phyloP scores from a whole-genome alignment of 108 stramenopile genomes.

The Fragilariopsis cylindrus region DNA sequence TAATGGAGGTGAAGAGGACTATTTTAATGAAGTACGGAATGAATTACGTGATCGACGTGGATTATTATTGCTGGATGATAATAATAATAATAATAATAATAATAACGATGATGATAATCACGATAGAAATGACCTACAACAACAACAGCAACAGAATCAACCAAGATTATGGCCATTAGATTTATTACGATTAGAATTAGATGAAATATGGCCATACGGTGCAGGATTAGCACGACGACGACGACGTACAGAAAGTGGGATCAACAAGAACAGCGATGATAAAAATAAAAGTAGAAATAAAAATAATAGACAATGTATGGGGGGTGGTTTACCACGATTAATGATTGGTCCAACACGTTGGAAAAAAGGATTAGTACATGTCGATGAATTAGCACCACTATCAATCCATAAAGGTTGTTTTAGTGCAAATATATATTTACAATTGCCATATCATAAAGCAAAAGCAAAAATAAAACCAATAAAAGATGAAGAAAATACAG shows the following conservation, averaged over 20 bases:
- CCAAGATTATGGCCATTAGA: slow-evolving; percentile 74
- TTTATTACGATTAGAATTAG: slow-evolving; percentile 72
- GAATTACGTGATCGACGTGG: slow-evolving; percentile 61
- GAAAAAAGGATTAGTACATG: slow-evolving; percentile 89
- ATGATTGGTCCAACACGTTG: slow-evolving; percentile 93
- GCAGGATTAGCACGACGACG: slow-evolving; percentile 65
- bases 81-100: not conserved
- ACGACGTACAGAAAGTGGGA: not conserved
- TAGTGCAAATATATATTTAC: slow-evolving; percentile 92
- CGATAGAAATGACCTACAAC: too few species aligned
- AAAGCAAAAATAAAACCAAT: not conserved
- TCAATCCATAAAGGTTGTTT: slow-evolving; percentile 66
- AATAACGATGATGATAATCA: too few species aligned
- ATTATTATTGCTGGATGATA: not conserved
- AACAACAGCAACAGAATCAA: slow-evolving; percentile 12
- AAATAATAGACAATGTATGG: slow-evolving; percentile 40
- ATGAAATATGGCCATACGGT: slow-evolving; percentile 76
- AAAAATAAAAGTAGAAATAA: not conserved
- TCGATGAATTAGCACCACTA: slow-evolving; percentile 88
- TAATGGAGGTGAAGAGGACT: slow-evolving; percentile 45
- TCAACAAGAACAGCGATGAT: not conserved
- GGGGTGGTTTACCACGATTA: slow-evolving; percentile 83
- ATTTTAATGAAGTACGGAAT: slow-evolving; percentile 62
- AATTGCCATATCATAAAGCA: slow-evolving; percentile 48
- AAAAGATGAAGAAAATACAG: not conserved